Evolutionary conservation across 2,329 filamentous ascomycete species (phyloP).

Genomic region (Trichoderma pleuroti): DNA sequence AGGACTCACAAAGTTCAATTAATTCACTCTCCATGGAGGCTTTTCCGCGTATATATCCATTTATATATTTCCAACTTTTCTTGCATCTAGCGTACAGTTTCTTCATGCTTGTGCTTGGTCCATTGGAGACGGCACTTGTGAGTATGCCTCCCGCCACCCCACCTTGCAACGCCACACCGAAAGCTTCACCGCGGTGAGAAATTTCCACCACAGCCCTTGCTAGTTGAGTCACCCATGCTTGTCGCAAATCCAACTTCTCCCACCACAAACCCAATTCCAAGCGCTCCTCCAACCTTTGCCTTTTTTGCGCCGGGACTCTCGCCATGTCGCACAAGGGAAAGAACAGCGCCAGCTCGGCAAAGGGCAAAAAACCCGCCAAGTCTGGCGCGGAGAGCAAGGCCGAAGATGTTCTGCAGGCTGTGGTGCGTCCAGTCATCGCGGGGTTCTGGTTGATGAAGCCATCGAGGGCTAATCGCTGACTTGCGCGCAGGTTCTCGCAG

Average conservation of each 20-base stretch:
- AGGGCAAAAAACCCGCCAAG: slow-evolving; percentile 54
- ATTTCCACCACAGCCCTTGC: slow-evolving; percentile 24
- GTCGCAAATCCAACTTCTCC: slow-evolving; percentile 17
- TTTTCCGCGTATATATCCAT: not conserved
- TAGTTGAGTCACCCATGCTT: slow-evolving; percentile 33
- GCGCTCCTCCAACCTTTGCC: slow-evolving; percentile 18
- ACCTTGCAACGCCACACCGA: slow-evolving; percentile 18
- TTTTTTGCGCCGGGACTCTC: not conserved
- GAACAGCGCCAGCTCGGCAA: slow-evolving; percentile 37
- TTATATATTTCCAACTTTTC: not conserved
- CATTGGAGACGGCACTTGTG: not conserved
- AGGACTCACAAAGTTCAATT: not conserved
- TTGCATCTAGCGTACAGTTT: not conserved
- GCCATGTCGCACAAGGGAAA: slow-evolving; percentile 48
- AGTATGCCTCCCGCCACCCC: not conserved
- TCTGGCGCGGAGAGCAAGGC: slow-evolving; percentile 51
- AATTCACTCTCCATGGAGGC: not conserved
- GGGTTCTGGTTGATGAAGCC: no score
- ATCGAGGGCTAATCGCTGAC: not conserved
- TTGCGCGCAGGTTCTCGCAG: slow-evolving; percentile 69
- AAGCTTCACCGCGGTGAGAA: slow-evolving; percentile 29
- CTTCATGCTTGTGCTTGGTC: not conserved
- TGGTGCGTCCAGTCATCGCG: slow-evolving; percentile 41
- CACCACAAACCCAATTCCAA: slow-evolving; percentile 18
- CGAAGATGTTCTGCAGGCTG: slow-evolving; percentile 57